These are phyloP conservation scores for Phaseolus lunatus DNA, from an alignment of 306 rosid species.

Conservation along the genomic window DNA sequence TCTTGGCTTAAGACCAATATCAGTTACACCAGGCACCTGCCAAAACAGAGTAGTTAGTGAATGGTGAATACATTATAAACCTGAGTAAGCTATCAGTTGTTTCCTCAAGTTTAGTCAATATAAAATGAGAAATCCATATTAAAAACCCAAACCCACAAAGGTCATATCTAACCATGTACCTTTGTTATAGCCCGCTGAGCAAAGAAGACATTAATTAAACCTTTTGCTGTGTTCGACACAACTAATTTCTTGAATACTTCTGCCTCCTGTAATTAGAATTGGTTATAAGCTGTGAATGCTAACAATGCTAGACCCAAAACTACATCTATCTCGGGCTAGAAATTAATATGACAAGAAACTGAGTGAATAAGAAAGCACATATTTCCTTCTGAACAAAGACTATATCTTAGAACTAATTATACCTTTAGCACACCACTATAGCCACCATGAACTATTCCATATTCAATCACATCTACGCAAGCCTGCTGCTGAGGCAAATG, in stretches of 20 bases:
- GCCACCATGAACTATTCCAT: conserved; percentile 92
- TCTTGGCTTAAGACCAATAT: conserved; percentile 91
- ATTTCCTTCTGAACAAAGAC: conserved; percentile 8
- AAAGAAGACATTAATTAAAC: conserved; percentile 89
- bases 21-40: conserved; percentile 92
- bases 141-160: conserved; percentile 20
- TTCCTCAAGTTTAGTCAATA: conserved; percentile 29
- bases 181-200: conserved; percentile 86
- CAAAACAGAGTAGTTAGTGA: conserved; percentile 34
- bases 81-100: not conserved
- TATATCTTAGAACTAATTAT: conserved; percentile 40
- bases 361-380: conserved; percentile 7
- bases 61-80: conserved; percentile 20
- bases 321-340: conserved; percentile 15
- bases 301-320: conserved; percentile 35
- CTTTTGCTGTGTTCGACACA: conserved; percentile 76
- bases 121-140: conserved; percentile 35
- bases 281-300: conserved; percentile 35
- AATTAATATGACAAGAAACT: conserved; percentile 23
- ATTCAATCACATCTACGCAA: conserved; percentile 88
- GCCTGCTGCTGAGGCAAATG: conserved; percentile 93
- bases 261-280: conserved; percentile 73
- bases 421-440: conserved; percentile 93
- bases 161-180: conserved; percentile 59
- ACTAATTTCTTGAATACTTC: conserved; percentile 74